Evolutionary conservation across 129 eudicot genomes (phyloP).

Genomic region (Tagetes erecta): DNA sequence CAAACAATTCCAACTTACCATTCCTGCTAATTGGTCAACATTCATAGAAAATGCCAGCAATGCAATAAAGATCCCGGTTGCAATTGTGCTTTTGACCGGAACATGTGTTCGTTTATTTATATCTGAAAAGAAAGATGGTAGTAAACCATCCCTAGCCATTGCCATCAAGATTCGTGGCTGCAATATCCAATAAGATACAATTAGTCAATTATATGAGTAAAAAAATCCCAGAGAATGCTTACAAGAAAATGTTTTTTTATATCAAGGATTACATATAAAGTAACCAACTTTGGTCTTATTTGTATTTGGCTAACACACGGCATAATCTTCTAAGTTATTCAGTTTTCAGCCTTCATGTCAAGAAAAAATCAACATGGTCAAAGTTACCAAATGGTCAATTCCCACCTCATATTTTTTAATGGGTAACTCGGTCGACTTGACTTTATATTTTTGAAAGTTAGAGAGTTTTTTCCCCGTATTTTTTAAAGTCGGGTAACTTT

Average conservation of each 20-base stretch:
- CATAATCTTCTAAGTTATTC: not conserved
- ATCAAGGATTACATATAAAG: not conserved
- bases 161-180: conserved; percentile 77
- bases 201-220: conserved; percentile 9
- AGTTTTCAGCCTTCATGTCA: not conserved
- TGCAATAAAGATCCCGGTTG: conserved; percentile 57
- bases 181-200: conserved; percentile 24
- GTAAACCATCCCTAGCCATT: conserved; percentile 73
- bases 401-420: not conserved
- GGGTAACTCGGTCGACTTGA: not conserved
- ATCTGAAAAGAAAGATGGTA: conserved; percentile 67
- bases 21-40: conserved; percentile 64
- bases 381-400: not conserved
- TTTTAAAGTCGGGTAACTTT: not conserved
- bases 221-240: not conserved
- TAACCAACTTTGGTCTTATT: conserved; percentile 2
- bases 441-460: not conserved
- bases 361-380: conserved; percentile 14
- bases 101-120: conserved; percentile 55
- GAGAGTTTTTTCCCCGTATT: not conserved
- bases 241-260: not conserved
- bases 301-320: not conserved
- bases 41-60: conserved; percentile 58
- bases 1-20: conserved; percentile 38
- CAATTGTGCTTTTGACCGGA: conserved; percentile 62